Base-by-base conservation (phyloP, 371 early-diverging fungal genomes). In the Mucor piriformis region DNA sequence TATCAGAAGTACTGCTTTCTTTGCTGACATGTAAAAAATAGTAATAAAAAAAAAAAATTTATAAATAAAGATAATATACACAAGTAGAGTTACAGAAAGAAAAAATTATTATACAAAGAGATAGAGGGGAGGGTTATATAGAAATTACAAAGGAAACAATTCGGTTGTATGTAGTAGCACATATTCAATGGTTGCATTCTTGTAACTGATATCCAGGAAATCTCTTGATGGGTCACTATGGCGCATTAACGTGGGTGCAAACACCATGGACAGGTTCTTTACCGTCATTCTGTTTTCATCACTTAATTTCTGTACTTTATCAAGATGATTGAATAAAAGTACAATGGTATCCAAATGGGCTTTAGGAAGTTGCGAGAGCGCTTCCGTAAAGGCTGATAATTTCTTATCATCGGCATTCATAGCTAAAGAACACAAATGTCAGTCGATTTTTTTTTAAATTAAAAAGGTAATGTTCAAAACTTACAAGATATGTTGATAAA, bases 201-300 rank as follows among this genome's bases (percentile, higher is more conserved):
- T 94, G 37, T 79, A 77, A 10, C 82, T 80, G 83, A 93, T 92
- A 51, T 94, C 92, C 33, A 84, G 65, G 63, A 95, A 81, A 63
- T 95, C 96, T 29, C 78, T 67, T 11, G 79, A 73, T 13, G 86
- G 75, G 50, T 90, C 81, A 15, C 73, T 81, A 63, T 88, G 85
- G 7, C 90, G 84, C 78, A 96, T 74, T 15, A 96, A 70, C 3
- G 93, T 94, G 0, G 96, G 97, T 0, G 94, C 96, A 83, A 96
- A 95, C 42, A 96, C 95, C 15, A 96, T 91, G 3, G 94, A 89
- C 29, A 96, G 68, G 52, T 96, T 96, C 61, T 91, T 88, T 27
- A 91, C 71, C 3, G 85, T 85, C 97, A 96, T 96, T 57, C 90
- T 72, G 68, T 95, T 96, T 16, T 77, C 71, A 42, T 68, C 61